Base-by-base conservation (phyloP, 75 land plant species). In the Adiantum capillusveneris region DNA sequence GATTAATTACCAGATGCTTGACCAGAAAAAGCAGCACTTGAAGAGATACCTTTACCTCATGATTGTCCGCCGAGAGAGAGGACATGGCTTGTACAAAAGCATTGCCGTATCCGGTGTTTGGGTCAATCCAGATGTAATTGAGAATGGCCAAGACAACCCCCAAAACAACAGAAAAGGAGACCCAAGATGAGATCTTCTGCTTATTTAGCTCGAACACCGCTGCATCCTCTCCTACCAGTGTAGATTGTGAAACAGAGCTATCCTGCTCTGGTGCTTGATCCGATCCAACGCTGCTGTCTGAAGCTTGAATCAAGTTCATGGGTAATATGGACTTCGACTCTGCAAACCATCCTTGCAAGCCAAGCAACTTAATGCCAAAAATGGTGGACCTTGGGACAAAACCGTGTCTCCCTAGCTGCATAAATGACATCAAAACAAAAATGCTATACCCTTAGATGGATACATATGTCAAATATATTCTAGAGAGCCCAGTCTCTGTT, bases 141-240 rank as follows among this genome's bases (percentile, higher is more conserved):
- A 92, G 68, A 25, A 77, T 56, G 21, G 78, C 67, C 27, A 84
- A 57, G n/a, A 88, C 94, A 9, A 72, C 74, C 1, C 86, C 88
- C 9, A 88, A 64, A 66, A 92, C 68, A 1, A 48, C 60, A 20
- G 70, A 60, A 36, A 92, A 92, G 56, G 81, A 84, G 20, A 84
- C 28, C 97, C 97, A 92, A 3, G 97, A 92, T 22, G 78, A 64
- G 0, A 80, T 27, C 64, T 82, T 92, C 65, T 92, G 93, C 54
- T 71, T 52, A 31, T 37, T 57, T 27, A 88, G 58, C 13, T 87
- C 76, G 53, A 92, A 92, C 2, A 74, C 84, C 0, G 84, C 97
- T 1, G 93, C 81, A 43, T 92, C 93, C 66, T 92, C 97, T 11
- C 97, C 97, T 0, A 84, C 74, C 11, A 71, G 57, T 1, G 52